Evolutionary conservation across 2,329 filamentous ascomycete species (phyloP).

Genomic region (Penicillium olsonii): DNA sequence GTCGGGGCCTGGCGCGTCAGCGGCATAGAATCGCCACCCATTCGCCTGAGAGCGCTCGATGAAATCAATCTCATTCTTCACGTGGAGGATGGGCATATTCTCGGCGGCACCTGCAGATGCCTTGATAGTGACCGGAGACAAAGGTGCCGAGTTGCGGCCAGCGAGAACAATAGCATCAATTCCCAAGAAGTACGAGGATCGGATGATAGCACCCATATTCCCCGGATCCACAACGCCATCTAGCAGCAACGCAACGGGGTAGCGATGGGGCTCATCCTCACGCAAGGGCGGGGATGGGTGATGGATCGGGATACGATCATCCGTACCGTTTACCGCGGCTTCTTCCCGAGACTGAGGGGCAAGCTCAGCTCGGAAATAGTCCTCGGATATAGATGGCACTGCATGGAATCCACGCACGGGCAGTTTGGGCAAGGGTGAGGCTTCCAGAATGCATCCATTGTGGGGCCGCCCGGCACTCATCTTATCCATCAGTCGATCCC

Average conservation of each 20-base stretch:
- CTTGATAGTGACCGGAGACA: constrained; percentile 79
- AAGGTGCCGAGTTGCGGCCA: constrained; percentile 68
- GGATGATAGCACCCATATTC: constrained; percentile 86
- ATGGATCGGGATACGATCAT: constrained; percentile 50
- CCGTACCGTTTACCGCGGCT: constrained; percentile 67
- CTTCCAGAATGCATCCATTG: constrained; percentile 86
- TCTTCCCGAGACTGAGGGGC: constrained; percentile 75
- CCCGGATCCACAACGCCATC: constrained; percentile 71
- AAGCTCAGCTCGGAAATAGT: constrained; percentile 61
- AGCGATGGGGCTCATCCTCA: constrained; percentile 23
- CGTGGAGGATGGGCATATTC: constrained; percentile 70
- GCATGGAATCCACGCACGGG: constrained; percentile 63
- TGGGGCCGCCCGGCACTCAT: constrained; percentile 82
- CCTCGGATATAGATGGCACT: constrained; percentile 47
- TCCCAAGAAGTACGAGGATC: constrained; percentile 87
- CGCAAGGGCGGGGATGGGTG: constrained; percentile 13
- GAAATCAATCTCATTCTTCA: constrained; percentile 69
- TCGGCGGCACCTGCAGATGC: constrained; percentile 87
- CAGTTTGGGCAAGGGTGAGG: constrained; percentile 74
- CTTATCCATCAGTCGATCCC: constrained; percentile 73
- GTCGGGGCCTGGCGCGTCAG: constrained; percentile 52
- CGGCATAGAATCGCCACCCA: constrained; percentile 84
- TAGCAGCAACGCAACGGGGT: constrained; percentile 46
- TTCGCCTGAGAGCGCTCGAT: constrained; percentile 65
- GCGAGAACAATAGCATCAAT: constrained; percentile 80